These are phyloP conservation scores for Flaveria ramosissima DNA, from an alignment of 129 eudicot genomes.

Conservation along the genomic window DNA sequence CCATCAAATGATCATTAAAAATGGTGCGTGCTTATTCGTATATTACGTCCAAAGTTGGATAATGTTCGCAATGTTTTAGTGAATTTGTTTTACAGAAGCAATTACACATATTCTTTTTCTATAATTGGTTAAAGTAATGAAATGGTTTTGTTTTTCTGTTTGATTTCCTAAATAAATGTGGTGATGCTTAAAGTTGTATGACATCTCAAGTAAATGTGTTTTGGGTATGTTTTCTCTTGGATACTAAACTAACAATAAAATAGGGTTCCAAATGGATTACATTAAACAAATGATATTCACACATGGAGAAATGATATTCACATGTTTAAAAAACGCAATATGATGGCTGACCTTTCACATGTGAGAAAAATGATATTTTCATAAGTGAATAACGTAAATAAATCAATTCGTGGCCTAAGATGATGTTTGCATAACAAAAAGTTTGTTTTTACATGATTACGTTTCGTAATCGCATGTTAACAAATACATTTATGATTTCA, in stretches of 20 bases:
- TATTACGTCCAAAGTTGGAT: constrained; percentile 5
- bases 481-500: too few species aligned
- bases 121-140: constrained; percentile 5
- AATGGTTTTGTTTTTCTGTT: not conserved
- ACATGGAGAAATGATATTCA: too few species aligned
- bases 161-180: constrained; percentile 10
- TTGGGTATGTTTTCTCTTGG: constrained; percentile 12
- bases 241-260: constrained; percentile 3
- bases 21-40: not conserved
- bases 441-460: too few species aligned
- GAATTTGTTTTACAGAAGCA: not conserved
- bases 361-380: too few species aligned
- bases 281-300: not conserved
- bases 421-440: too few species aligned
- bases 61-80: not conserved
- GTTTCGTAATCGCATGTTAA: too few species aligned
- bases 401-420: too few species aligned
- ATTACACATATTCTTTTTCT: constrained; percentile 3
- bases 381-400: too few species aligned
- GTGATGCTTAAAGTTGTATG: not conserved
- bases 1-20: not conserved
- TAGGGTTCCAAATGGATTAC: not conserved
- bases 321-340: too few species aligned
- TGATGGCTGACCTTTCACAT: too few species aligned
- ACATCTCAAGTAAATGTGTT: not conserved